Percentiles rank a stretch among this genome's conserved stretches.
phyloP scores from a whole-genome alignment of 805 yeast species.

The Ogataea sp. region DNA sequence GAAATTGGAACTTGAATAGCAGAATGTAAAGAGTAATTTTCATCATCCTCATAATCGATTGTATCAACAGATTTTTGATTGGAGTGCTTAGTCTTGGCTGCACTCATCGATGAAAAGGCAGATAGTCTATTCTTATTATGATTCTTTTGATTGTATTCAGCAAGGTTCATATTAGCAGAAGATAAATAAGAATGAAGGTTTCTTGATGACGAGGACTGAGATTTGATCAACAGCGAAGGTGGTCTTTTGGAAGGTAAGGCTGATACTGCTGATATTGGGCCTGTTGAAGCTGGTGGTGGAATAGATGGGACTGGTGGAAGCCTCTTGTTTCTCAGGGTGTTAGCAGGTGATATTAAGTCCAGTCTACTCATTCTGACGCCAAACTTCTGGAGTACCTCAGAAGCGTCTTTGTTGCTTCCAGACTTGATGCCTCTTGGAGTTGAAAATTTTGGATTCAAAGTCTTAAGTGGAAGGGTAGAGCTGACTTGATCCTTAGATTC shows the following conservation, averaged over 20 bases:
- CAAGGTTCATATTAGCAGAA: constrained; percentile 1
- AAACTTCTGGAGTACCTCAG: constrained; percentile 16
- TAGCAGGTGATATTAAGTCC: no score
- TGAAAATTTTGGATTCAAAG: not conserved
- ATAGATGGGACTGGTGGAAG: no score
- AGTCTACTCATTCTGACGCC: constrained; percentile 22
- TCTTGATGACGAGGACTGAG: constrained; percentile 20
- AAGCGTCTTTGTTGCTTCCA: constrained; percentile 7
- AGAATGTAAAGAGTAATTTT: constrained; percentile 23
- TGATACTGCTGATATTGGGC: no score
- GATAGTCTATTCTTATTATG: constrained; percentile 1
- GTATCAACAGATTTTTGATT: constrained; percentile 18
- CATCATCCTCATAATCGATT: constrained; percentile 18
- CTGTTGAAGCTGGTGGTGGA: no score
- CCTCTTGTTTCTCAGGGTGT: no score
- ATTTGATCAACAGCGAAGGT: constrained; percentile 1
- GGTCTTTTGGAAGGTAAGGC: no score
- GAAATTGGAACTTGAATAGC: constrained; percentile 22
- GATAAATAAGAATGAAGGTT: constrained; percentile 17
- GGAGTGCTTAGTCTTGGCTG: constrained; percentile 7
- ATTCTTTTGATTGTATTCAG: constrained; percentile 1
- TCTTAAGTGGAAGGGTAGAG: not conserved
- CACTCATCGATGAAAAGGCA: no score
- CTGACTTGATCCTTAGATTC: no score
- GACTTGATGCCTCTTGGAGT: not conserved